Percentiles rank a stretch among this genome's conserved stretches.
These are phyloP conservation scores for Saccharomyces jurei DNA, from an alignment of 805 yeast genomes.

Conservation along the genomic window DNA sequence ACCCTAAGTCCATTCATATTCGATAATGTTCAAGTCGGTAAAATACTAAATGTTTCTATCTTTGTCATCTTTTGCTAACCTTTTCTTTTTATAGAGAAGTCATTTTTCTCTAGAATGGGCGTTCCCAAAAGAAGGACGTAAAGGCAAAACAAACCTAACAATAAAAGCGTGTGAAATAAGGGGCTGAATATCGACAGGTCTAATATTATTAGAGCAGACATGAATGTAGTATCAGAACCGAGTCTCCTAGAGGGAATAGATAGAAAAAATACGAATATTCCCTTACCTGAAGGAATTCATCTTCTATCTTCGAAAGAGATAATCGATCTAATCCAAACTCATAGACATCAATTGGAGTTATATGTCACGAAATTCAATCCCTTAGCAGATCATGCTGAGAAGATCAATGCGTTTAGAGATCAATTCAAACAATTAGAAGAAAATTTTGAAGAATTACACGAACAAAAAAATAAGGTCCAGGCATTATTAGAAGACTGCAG, in stretches of 20 bases:
- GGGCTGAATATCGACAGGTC: neutral
- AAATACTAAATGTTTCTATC: neutral
- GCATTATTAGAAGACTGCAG: conserved; percentile 21
- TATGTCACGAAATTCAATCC: conserved; percentile 21
- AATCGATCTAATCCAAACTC: conserved; percentile 12
- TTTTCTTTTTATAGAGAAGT: neutral
- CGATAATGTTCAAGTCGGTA: neutral
- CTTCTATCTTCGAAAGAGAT: conserved; percentile 21
- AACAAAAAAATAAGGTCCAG: conserved; percentile 19
- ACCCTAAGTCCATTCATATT: conserved; percentile 26
- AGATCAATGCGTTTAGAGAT: conserved; percentile 6
- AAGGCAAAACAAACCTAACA: neutral
- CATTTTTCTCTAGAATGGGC: neutral
- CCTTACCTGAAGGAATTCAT: conserved; percentile 19
- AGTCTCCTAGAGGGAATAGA: neutral
- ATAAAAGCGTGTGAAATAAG: neutral
- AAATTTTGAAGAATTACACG: conserved; percentile 20
- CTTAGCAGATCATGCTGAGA: conserved; percentile 7
- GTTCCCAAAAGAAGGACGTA: neutral
- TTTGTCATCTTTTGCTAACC: neutral
- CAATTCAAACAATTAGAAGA: conserved; percentile 16
- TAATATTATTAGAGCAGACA: neutral
- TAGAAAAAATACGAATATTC: neutral
- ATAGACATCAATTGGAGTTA: conserved; percentile 12
- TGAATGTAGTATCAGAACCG: neutral